Evolutionary conservation across 306 rosid genomes (phyloP).

Genomic region (Ormosia semicastrata): DNA sequence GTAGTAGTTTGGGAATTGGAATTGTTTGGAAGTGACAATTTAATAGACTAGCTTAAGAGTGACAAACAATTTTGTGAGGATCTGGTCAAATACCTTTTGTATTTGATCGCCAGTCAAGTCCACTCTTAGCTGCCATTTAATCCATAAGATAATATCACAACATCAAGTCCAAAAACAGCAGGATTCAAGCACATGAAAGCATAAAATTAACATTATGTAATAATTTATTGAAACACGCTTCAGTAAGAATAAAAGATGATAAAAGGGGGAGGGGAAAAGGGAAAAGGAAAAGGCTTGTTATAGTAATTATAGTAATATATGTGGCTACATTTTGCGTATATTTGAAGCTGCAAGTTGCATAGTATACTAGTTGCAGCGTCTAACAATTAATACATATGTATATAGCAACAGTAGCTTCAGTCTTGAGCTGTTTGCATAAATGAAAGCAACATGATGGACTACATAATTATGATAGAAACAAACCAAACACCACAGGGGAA

Average conservation of each 20-base stretch:
- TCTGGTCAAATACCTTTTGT: constrained; percentile 57
- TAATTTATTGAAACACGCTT: neutral
- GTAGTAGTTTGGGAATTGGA: no score
- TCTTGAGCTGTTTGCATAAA: neutral
- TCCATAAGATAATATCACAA: constrained; percentile 2
- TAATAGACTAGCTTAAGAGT: no score
- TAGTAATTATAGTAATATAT: constrained; percentile 1
- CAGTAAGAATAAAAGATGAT: neutral
- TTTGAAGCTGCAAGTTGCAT: neutral
- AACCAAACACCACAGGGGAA: neutral
- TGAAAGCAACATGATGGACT: neutral
- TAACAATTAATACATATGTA: neutral
- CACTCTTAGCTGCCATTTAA: constrained; percentile 66
- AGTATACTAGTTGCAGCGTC: neutral
- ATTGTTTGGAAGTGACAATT: no score
- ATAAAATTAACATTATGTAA: neutral
- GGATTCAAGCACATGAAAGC: constrained; percentile 6
- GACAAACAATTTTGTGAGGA: constrained; percentile 58
- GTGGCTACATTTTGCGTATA: neutral
- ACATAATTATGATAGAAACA: constrained; percentile 3
- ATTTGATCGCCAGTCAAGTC: constrained; percentile 74
- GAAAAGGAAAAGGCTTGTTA: constrained; percentile 1
- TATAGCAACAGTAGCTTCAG: neutral
- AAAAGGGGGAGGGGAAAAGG: neutral
- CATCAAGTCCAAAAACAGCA: neutral